phyloP scores from a whole-genome alignment of 2,329 filamentous ascomycete species.

The Penicillium capsulatum region DNA sequence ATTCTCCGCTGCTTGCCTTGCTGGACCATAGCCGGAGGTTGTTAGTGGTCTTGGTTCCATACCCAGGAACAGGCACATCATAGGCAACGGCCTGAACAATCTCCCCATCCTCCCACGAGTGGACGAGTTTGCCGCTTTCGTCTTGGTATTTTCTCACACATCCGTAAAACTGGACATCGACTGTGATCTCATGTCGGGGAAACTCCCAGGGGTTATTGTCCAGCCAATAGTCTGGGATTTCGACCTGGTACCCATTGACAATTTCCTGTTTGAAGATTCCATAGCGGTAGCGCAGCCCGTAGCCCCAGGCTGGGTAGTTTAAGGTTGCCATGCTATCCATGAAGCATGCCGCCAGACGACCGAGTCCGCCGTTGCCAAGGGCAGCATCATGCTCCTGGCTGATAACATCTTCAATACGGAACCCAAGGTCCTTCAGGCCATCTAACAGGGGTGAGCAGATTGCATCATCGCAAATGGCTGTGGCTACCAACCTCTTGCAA shows the following conservation, averaged over 20 bases:
- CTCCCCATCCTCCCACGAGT: constrained; percentile 88
- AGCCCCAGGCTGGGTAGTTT: constrained; percentile 96
- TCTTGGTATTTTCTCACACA: constrained; percentile 70
- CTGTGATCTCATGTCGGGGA: constrained; percentile 87
- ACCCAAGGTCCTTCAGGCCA: constrained; percentile 82
- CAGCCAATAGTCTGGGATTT: constrained; percentile 98
- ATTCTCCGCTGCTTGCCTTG: constrained; percentile 94
- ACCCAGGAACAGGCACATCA: constrained; percentile 88
- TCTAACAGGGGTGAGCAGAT: constrained; percentile 49
- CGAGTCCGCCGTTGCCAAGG: constrained; percentile 90
- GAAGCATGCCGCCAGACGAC: constrained; percentile 92
- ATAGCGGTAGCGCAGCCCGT: constrained; percentile 91
- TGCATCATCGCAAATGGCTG: constrained; percentile 9
- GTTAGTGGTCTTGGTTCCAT: constrained; percentile 84
- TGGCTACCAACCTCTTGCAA: constrained; percentile 65
- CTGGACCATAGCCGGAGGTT: constrained; percentile 97
- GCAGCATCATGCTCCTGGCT: constrained; percentile 93
- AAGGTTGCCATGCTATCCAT: constrained; percentile 91
- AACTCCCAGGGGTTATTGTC: constrained; percentile 99
- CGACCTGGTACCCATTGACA: constrained; percentile 94
- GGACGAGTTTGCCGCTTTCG: constrained; percentile 67
- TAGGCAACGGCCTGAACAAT: constrained; percentile 88
- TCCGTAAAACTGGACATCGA: constrained; percentile 97
- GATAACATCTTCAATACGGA: constrained; percentile 95
- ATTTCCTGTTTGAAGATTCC: constrained; percentile 99